Conservation (phyloP, 2,329 filamentous ascomycete genomes). For the Sporothrix brasiliensis region DNA sequence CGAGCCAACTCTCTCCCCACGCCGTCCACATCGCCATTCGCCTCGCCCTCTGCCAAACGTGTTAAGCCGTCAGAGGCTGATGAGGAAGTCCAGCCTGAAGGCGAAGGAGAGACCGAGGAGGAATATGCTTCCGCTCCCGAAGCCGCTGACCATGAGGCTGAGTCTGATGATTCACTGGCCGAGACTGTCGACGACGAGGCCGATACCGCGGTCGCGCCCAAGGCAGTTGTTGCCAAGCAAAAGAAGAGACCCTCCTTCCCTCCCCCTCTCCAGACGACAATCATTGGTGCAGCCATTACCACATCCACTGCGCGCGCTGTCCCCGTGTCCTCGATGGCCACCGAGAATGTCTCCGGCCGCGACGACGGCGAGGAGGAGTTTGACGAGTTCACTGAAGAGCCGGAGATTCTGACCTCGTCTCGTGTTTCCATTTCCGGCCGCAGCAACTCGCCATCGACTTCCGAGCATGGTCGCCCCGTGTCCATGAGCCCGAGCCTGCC, state of each 20-base stretch:
- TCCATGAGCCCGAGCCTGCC: constrained; percentile 47
- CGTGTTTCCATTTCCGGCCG: constrained; percentile 59
- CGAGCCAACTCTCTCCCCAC: constrained; percentile 57
- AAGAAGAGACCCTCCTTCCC: constrained; percentile 24
- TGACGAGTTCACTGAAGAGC: constrained; percentile 60
- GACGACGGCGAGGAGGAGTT: constrained; percentile 56
- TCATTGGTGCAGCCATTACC: constrained; percentile 33
- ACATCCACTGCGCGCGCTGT: constrained; percentile 22
- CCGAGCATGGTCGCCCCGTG: constrained; percentile 50
- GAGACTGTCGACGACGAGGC: neutral
- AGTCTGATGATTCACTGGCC: neutral
- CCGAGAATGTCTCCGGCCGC: constrained; percentile 34
- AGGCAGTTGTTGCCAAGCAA: neutral
- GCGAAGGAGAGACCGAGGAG: neutral
- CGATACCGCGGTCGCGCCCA: neutral
- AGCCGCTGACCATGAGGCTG: neutral
- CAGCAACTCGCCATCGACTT: constrained; percentile 52
- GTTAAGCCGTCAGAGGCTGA: constrained; percentile 26
- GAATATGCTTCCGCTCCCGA: neutral
- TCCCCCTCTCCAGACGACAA: constrained; percentile 17
- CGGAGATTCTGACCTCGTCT: constrained; percentile 60
- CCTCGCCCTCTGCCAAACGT: constrained; percentile 34
- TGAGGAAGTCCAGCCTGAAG: neutral
- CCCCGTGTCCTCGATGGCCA: constrained; percentile 8
- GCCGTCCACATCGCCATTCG: constrained; percentile 40